Conservation (phyloP, 768 basidiomycete genomes). For the Paxillus ammoniavirescens region DNA sequence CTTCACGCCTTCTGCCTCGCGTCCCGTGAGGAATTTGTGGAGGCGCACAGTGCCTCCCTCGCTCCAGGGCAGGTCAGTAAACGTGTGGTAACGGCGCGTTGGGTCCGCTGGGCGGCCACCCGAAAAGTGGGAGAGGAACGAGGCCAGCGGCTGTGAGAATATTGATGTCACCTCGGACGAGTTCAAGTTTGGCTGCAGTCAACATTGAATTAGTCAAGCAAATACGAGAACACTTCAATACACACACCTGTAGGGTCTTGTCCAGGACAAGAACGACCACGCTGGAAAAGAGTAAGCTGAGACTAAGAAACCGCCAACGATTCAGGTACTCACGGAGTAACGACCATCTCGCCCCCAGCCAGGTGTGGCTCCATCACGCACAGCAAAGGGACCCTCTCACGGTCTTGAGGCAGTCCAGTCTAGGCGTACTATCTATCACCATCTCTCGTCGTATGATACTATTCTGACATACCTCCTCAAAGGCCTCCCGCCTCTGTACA, state of each 20-base stretch:
- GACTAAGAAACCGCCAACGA: not conserved
- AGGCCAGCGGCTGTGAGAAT: slow-evolving; percentile 81
- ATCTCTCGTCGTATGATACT: not conserved
- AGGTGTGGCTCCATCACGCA: slow-evolving; percentile 81
- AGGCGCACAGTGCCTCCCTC: slow-evolving; percentile 44
- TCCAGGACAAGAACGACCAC: slow-evolving; percentile 86
- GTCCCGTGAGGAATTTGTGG: slow-evolving; percentile 83
- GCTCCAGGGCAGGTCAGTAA: slow-evolving; percentile 50
- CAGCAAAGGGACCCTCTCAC: slow-evolving; percentile 65
- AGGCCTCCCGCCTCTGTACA: slow-evolving; percentile 78
- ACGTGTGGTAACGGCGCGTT: slow-evolving; percentile 56
- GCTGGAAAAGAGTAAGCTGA: slow-evolving; percentile 35
- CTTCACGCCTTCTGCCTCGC: slow-evolving; percentile 81
- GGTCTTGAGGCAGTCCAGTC: slow-evolving; percentile 82
- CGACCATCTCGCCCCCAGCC: slow-evolving; percentile 67
- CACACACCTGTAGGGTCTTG: slow-evolving; percentile 60
- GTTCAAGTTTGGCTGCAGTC: slow-evolving; percentile 72
- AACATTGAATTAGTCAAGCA: not conserved
- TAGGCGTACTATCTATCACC: slow-evolving; percentile 27
- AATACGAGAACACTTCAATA: not conserved
- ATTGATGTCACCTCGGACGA: slow-evolving; percentile 72
- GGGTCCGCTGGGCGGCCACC: slow-evolving; percentile 55
- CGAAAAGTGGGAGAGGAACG: slow-evolving; percentile 67
- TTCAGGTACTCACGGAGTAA: slow-evolving; percentile 73
- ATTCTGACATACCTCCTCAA: slow-evolving; percentile 66